Evolutionary conservation across 2,329 filamentous ascomycete species (phyloP), one percentile per base, ranked within the genome.

Genomic region (Domatiomyces globalis): DNA sequence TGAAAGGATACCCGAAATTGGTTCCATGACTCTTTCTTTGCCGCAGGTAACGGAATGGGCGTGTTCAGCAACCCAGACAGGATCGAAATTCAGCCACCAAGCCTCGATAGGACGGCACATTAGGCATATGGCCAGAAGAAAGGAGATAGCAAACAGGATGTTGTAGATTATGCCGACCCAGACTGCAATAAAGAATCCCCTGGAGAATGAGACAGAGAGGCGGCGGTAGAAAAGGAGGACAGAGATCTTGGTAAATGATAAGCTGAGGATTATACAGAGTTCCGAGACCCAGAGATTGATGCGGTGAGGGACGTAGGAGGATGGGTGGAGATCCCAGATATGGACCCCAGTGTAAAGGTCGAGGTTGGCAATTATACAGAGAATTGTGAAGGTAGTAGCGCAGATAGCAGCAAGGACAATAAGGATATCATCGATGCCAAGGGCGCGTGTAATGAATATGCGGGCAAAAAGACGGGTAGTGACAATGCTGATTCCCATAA

Each of bases 391-490:
- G 15, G 57, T 51, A 1, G 56, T 50, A n/a, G 45, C 36, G 20
- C 55, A 50, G 6, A 56, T 17, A 2, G 58, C 50, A 29, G 53
- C 50, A 12, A 58, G 22, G 25, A 59, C 44, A 25, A 54, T 51
- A 12, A 61, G 53, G 7, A 54, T 39, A 36, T 59, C 59, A 49
- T 60, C 57, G n/a, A 57, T 27, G 6, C 58, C 57, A 4, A 54
- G 53, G 19, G 59, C 56, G 44, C 51, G 12, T 17, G 60, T 62
- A 33, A 65, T 60, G 36, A 59, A 51, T 6, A 65, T 25, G 48
- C 63, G 60, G 19, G 63, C 60, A 50, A 62, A 65, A 42, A 64
- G 45, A 19, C 63, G 58, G n/a, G 61, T 51, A 7, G 51, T 22
- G 44, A 62, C 59, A 18, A 60, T 52, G 19, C 60, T 29, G 45